Evolutionary conservation across 2,329 filamentous ascomycete genomes (phyloP).

Genomic region (Macroventuria anomochaeta): DNA sequence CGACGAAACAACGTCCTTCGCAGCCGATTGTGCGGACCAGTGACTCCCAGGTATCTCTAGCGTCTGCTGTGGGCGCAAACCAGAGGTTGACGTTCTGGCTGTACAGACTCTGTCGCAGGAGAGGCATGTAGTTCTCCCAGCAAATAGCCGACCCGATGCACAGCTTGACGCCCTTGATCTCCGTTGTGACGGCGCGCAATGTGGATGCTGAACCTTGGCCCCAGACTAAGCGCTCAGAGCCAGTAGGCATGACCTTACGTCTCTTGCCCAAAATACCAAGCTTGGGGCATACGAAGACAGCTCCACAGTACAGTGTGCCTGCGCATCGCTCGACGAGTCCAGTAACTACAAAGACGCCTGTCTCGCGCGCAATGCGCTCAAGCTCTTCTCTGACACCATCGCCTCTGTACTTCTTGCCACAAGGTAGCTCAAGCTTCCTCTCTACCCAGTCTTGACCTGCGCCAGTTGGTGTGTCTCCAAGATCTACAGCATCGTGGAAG

Average conservation of each 20-base stretch:
- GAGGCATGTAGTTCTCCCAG: slow-evolving; percentile 97
- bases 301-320: slow-evolving; percentile 83
- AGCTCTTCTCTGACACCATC: slow-evolving; percentile 82
- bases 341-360: slow-evolving; percentile 80
- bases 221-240: slow-evolving; percentile 83
- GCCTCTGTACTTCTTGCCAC: slow-evolving; percentile 60
- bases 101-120: slow-evolving; percentile 83
- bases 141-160: slow-evolving; percentile 89
- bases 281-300: slow-evolving; percentile 79
- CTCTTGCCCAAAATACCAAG: slow-evolving; percentile 80
- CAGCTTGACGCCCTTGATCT: slow-evolving; percentile 77
- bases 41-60: slow-evolving; percentile 78
- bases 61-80: slow-evolving; percentile 88
- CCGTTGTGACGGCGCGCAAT: slow-evolving; percentile 78
- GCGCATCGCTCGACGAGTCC: slow-evolving; percentile 81
- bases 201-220: slow-evolving; percentile 82
- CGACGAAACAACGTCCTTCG: slow-evolving; percentile 84
- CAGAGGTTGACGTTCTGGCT: slow-evolving; percentile 91
- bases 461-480: slow-evolving; percentile 78
- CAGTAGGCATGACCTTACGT: slow-evolving; percentile 92
- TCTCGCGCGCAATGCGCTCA: slow-evolving; percentile 76
- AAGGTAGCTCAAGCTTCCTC: slow-evolving; percentile 61
- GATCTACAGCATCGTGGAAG: slow-evolving; percentile 78
- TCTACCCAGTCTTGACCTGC: slow-evolving; percentile 76
- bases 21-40: slow-evolving; percentile 82